phyloP scores from a whole-genome alignment of 306 rosid genomes.

The Senna siamea region DNA sequence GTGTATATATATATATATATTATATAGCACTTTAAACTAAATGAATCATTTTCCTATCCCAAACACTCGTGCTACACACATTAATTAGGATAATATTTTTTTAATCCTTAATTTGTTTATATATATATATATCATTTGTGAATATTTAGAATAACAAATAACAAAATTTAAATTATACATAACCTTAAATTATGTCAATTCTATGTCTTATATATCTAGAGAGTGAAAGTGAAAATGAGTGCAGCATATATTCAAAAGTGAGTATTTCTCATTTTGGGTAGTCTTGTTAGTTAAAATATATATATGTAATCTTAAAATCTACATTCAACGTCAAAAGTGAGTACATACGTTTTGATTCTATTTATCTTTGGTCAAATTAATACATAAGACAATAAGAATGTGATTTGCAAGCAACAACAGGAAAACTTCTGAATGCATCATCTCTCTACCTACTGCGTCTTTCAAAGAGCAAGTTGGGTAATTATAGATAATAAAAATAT shows the following conservation, averaged over 20 bases:
- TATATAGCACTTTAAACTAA: too few species aligned
- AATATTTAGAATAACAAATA: too few species aligned
- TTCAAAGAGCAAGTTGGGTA: conserved; percentile 39
- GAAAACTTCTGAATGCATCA: conserved; percentile 34
- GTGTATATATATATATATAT: too few species aligned
- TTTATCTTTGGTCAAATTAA: background rate
- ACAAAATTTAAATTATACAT: too few species aligned
- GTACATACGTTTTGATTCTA: background rate
- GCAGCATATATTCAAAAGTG: background rate
- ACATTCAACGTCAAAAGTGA: background rate
- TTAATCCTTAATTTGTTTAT: too few species aligned
- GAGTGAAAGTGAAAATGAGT: background rate
- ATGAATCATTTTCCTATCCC: too few species aligned
- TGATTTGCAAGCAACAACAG: conserved; percentile 14
- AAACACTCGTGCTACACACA: too few species aligned
- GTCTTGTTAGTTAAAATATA: background rate
- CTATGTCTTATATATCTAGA: too few species aligned
- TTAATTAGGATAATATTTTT: too few species aligned
- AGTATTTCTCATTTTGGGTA: background rate
- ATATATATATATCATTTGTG: too few species aligned
- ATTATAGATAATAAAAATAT: conserved; percentile 29
- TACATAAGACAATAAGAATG: background rate
- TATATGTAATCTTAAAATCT: background rate
- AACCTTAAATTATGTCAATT: too few species aligned
- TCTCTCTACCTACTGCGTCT: conserved; percentile 32